Evolutionary conservation across 2,329 filamentous ascomycete genomes (phyloP).

Genomic region (Trichophyton verrucosum): DNA sequence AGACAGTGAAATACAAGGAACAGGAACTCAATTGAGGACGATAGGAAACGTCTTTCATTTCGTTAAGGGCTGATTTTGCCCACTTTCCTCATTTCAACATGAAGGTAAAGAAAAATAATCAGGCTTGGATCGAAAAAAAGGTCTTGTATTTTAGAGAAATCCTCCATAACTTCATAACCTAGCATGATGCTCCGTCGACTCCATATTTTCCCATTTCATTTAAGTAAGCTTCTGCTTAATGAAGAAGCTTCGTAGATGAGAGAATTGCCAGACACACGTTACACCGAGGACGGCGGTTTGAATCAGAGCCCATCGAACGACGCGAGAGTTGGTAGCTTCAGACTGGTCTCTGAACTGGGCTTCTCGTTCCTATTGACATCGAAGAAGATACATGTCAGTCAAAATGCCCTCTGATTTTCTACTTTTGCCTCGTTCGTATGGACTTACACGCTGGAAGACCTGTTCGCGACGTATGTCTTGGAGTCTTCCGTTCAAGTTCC

Average conservation of each 20-base stretch:
- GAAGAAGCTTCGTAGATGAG: slow-evolving; percentile 91
- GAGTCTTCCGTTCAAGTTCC: slow-evolving; percentile 76
- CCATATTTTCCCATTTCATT: background rate
- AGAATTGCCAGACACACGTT: slow-evolving; percentile 94
- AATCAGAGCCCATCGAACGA: slow-evolving; percentile 86
- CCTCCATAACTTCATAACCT: slow-evolving; percentile 3
- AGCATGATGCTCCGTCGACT: background rate
- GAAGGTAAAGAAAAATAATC: background rate
- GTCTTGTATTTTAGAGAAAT: background rate
- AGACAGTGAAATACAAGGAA: background rate
- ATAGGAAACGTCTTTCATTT: background rate
- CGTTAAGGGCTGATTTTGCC: background rate
- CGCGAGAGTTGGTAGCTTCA: slow-evolving; percentile 79
- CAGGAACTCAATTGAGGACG: background rate
- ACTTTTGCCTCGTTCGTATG: background rate
- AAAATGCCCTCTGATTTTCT: background rate
- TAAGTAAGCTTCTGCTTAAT: slow-evolving; percentile 99
- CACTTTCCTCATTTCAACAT: background rate
- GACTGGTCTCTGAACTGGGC: slow-evolving; percentile 97
- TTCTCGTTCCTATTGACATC: slow-evolving; percentile 65
- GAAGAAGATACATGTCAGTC: background rate
- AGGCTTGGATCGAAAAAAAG: background rate
- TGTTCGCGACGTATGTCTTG: slow-evolving; percentile 87
- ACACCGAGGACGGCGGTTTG: slow-evolving; percentile 72
- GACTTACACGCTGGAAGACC: slow-evolving; percentile 76